Evolutionary conservation across 768 basidiomycete species (phyloP), one percentile per base, ranked within the genome.

Genomic region (Rhizopogon roseolus): DNA sequence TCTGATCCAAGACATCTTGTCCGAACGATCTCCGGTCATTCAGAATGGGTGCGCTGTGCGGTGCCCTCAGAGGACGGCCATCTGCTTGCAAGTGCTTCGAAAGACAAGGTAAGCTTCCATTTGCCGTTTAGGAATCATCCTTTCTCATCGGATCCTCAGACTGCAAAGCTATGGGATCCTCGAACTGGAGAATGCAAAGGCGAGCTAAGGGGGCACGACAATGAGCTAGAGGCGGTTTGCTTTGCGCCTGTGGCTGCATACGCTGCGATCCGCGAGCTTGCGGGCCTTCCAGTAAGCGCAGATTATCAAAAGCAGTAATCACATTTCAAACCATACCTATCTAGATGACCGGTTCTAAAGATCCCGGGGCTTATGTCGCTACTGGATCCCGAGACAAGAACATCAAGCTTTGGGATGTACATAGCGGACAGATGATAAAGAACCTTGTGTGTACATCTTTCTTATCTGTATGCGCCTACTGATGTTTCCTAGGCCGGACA

Each of bases 331-430:
- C 5, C 7, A 36, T 36, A 8, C 19, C 38, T 29, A 7, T 44
- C 45, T 53, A 85, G 81, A 77, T 76, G 57, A 81, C 76, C 43
- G 82, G 82, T 56, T 69, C 60, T 40, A 83, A 76, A 67, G 78
- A 70, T 54, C 78, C 69, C 45, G 85, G 76, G 13, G 63, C 74
- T 25, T 94, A 84, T 65, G 77, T 89, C 7, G 85, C 85, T 9
- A 93, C 91, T 13, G 93, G 91, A 11, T 86, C 90, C 32, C 79
- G 94, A 68, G 94, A 98, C 73, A 96, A 93, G 76, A 84, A 84
- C 5, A 90, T 97, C 73, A 90, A 88, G 63, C 69, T 98, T 16
- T 98, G 94, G 94, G 94, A 97, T 63, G 78, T 84, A 0, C 78
- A 84, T 56, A 85, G 82, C 42, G 93, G 95, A 5, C 91, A 91